These are phyloP conservation scores for Ophiognomonia clavigignenti-juglandacearum DNA, from an alignment of 2,329 filamentous ascomycete species.

Conservation along the genomic window DNA sequence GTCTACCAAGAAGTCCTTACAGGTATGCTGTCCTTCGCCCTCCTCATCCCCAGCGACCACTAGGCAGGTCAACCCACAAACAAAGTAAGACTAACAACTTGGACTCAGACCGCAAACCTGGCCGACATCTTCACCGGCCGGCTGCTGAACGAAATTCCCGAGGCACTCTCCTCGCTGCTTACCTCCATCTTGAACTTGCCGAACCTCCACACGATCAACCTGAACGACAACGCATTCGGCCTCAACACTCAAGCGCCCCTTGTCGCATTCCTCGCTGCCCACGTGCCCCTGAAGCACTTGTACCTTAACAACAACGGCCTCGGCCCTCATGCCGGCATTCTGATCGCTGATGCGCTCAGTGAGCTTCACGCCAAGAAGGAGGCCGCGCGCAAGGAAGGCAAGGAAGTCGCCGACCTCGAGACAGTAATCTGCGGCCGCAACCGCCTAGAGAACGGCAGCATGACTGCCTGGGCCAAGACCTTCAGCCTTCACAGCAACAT, in stretches of 20 bases:
- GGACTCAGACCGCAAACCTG: conserved; percentile 68
- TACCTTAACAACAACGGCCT: conserved; percentile 98
- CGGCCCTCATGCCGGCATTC: conserved; percentile 82
- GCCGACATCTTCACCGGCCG: conserved; percentile 98
- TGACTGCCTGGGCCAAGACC: conserved; percentile 89
- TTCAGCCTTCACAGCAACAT: conserved; percentile 80
- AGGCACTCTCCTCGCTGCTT: conserved; percentile 79
- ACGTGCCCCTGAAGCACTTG: conserved; percentile 87
- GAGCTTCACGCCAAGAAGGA: conserved; percentile 81
- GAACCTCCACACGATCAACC: conserved; percentile 83
- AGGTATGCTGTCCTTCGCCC: conserved; percentile 47
- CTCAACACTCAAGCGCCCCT: conserved; percentile 91
- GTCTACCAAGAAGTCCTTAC: conserved; percentile 75
- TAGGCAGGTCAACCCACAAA: neutral
- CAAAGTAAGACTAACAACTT: neutral
- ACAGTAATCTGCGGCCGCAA: conserved; percentile 98
- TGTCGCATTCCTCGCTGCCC: conserved; percentile 82
- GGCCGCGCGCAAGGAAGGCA: conserved; percentile 65
- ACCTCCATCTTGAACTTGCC: conserved; percentile 81
- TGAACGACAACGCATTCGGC: conserved; percentile 97
- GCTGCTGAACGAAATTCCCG: conserved; percentile 88
- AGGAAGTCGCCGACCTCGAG: conserved; percentile 77
- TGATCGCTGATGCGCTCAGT: conserved; percentile 83
- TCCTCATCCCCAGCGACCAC: neutral
- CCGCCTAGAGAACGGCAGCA: conserved; percentile 89